Conservation (phyloP, 495 filamentous ascomycete species). For the Talaromyces adpressus region DNA sequence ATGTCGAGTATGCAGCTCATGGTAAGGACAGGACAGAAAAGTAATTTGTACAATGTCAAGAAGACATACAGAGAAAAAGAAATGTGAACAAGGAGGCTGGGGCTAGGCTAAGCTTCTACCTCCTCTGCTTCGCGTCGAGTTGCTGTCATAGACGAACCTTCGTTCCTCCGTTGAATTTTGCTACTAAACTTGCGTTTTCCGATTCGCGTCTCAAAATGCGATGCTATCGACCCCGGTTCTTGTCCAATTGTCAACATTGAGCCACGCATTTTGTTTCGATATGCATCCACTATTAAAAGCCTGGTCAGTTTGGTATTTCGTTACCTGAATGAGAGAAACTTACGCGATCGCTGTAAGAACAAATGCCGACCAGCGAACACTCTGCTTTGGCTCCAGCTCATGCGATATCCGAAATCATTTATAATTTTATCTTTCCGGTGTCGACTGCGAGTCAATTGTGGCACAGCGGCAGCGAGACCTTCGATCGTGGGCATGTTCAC, state of each 20-base stretch:
- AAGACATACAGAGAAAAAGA: neutral
- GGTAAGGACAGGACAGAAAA: slow-evolving; percentile 5
- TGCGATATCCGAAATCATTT: slow-evolving; percentile 89
- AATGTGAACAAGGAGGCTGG: neutral
- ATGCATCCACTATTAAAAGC: slow-evolving; percentile 71
- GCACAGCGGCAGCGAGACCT: slow-evolving; percentile 68
- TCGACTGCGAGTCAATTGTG: slow-evolving; percentile 56
- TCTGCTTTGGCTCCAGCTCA: slow-evolving; percentile 90
- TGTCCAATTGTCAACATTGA: slow-evolving; percentile 69
- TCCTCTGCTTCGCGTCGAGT: slow-evolving; percentile 33
- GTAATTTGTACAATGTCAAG: neutral
- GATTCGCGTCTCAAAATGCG: slow-evolving; percentile 82
- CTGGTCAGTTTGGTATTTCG: neutral
- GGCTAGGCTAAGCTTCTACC: slow-evolving; percentile 25
- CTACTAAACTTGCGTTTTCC: slow-evolving; percentile 83
- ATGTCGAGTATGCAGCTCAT: neutral
- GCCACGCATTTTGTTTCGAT: slow-evolving; percentile 84
- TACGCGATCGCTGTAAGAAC: slow-evolving; percentile 89
- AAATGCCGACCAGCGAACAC: slow-evolving; percentile 77
- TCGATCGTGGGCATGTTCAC: slow-evolving; percentile 68
- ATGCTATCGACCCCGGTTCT: slow-evolving; percentile 60
- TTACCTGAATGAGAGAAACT: slow-evolving; percentile 36
- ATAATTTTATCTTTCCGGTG: slow-evolving; percentile 74
- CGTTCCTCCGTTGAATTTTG: slow-evolving; percentile 24
- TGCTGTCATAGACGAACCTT: slow-evolving; percentile 4